Evolutionary conservation across 2,329 filamentous ascomycete species (phyloP), one percentile per base, ranked within the genome.

Genomic region (Diaporthe destruens): DNA sequence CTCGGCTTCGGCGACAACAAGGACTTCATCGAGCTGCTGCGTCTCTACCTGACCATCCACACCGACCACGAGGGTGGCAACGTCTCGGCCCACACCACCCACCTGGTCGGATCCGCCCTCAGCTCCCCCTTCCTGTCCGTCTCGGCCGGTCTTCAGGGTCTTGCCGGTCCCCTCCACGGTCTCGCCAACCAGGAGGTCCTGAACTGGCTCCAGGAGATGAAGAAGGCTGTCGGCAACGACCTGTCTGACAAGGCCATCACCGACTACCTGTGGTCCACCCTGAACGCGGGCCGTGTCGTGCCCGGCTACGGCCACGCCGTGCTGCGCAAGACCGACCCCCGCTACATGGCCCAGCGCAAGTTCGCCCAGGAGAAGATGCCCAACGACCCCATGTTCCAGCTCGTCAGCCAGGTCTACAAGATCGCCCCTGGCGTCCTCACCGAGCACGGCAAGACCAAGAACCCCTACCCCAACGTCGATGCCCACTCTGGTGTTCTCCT

Each of bases 321-420:
- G 78, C 94, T 99, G 82, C 96, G 96, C 89, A 98, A 99, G 94
- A 99, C 96, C 75, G 96, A 99, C 86, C 96, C 96, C 82, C 96
- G 96, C 83, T 99, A 99, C 91, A 94, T 94, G 82, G 97, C 95
- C 78, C 96, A 99, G 91, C 95, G 96, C 88, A 93, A 95, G 84
- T 99, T 99, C 80, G 96, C 96, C 76, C 94, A 95, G 79, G 83
- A 94, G 88, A 94, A 98, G 84, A 92, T 98, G 84, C 94, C 96
- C 82, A 90, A 98, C 81, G 96, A 98, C 90, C 95, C 96, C 81
- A 97, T 99, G 95, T 99, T 98, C 94, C 95, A 99, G 91, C 94
- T 99, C 79, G 96, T 99, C 87, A 97, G 94, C 90, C 96, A 99
- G 89, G 96, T 99, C 80, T 99, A 98, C 94, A 99, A 99, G 94